Evolutionary conservation across 139 green algal species (phyloP), one percentile per base, ranked within the genome.

Genomic region (Picochlorum sp.): DNA sequence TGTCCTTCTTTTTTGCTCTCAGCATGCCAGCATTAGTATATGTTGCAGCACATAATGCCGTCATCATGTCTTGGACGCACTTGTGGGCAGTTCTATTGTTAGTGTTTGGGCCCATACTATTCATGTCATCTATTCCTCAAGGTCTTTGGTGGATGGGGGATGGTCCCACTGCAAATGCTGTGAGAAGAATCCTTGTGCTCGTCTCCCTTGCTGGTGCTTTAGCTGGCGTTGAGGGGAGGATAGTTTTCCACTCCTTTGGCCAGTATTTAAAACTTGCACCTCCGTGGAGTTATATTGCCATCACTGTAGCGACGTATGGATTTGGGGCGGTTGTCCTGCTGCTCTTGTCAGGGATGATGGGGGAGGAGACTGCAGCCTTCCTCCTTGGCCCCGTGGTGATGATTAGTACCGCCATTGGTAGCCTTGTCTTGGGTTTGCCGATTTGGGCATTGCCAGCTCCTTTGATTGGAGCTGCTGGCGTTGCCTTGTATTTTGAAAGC

Each of bases 211-310:
- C 65, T 4, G 71, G 78, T 10, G 56, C 83, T 21, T 56, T 87
- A 51, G 74, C 79, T 15, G 91, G 81, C 3, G 71, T 96, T 16
- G 90, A 98, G 79, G 83, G 85, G 7, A 83, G 89, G 9, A 84
- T 98, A 4, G 57, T 98, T 6, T 95, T 97, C 73, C 69, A 81
- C 62, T 82, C 82, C 1, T 96, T 97, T 66, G 78, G 78, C 1
- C 82, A 92, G 71, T 98, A 96, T 83, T 92, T 98, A 71, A 68
- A 79, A 62, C 72, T 97, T 26, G 80, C 76, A 0, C 69, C 86
- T 18, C 91, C 92, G 26, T 95, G 84, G 83, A 92, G 81, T 77
- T 96, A 92, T 75, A 26, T 96, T 1, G 70, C 83, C 0, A 80
- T 97, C 44, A 92, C 90, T 0, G 60, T 83, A 14, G 84, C 80